These are phyloP conservation scores for Pseudocercospora eumusae DNA, from an alignment of 2,329 filamentous ascomycete species.

Conservation along the genomic window DNA sequence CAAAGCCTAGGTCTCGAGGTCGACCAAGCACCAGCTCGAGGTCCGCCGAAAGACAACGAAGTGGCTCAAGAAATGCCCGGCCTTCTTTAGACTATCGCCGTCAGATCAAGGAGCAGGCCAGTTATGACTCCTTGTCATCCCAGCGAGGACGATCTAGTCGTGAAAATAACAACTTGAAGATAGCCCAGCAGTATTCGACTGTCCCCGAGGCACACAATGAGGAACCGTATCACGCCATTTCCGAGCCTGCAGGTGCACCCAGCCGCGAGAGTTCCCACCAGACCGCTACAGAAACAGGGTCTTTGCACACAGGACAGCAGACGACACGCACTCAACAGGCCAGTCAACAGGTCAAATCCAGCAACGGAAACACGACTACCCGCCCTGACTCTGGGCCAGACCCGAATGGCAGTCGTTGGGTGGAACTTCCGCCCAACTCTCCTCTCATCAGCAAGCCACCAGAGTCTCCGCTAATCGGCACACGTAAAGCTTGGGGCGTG, in stretches of 20 bases:
- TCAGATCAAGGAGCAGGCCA: not conserved
- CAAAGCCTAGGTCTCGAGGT: not conserved
- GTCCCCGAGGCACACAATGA: not conserved
- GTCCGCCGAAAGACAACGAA: not conserved
- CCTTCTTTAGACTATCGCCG: not conserved
- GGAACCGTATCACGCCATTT: conserved; percentile 1
- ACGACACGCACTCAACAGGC: not conserved
- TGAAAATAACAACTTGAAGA: not conserved
- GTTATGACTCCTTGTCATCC: not conserved
- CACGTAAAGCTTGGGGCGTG: conserved; percentile 3
- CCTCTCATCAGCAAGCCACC: conserved; percentile 1
- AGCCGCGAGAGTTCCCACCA: not conserved
- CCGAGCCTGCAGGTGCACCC: not conserved
- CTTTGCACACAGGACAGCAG: not conserved
- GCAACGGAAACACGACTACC: not conserved
- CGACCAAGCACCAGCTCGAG: not conserved
- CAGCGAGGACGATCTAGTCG: not conserved
- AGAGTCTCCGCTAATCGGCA: not conserved
- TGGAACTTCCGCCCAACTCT: conserved; percentile 4
- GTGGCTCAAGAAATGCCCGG: not conserved
- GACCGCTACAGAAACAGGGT: not conserved
- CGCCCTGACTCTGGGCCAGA: not conserved
- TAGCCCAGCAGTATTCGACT: not conserved
- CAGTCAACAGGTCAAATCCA: not conserved
- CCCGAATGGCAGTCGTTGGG: not conserved